Base-by-base conservation (phyloP, 164 flowering plant genomes). In the Sedum album region DNA sequence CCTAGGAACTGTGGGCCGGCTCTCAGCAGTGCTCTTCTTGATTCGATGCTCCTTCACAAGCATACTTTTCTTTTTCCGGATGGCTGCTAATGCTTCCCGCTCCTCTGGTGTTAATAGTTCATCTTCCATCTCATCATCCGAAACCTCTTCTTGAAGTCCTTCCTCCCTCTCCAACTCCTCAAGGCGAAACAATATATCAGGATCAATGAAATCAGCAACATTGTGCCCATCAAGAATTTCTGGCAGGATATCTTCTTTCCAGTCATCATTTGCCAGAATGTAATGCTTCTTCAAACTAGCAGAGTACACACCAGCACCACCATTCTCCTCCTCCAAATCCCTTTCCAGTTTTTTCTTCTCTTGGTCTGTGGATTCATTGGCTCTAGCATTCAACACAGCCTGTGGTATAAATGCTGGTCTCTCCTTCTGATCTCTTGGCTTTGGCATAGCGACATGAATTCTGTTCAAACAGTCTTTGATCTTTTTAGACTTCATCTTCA, bases 211-310 rank as follows among this genome's bases (percentile, higher is more conserved):
- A 75, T 92, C 98, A 71, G 72, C 80, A 2, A 92, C 90, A 68
- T 88, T 92, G 76, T 90, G 96, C 23, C 98, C 96, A 73, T 92
- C 91, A n/a, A 90, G 78, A 78, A 92, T 87, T 76, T 92, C 98
- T 11, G 48, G 98, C 90, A 88, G 80, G 10, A 83, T 69, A 78
- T 90, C 93, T 36, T 88, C 88, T 73, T 88, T 92, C 98, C 96
- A 90, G 68, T 86, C 95, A 33, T 87, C 89, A 73, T 86, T 36
- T 6, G 83, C 84, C 44, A 92, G 77, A 42, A 92, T 77, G 64
- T 92, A 88, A 70, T 85, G 79, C 48, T 44, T 44, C 48, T 44
- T 44, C 48, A 44, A 44, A 44, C 48, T 44, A 15, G 48, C 48
- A 44, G 48, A 44, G 48, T 44, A 44, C 20, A 44, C 48, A 44